Base-by-base conservation (phyloP, 106 monocot species). In the Acorus gramineus region DNA sequence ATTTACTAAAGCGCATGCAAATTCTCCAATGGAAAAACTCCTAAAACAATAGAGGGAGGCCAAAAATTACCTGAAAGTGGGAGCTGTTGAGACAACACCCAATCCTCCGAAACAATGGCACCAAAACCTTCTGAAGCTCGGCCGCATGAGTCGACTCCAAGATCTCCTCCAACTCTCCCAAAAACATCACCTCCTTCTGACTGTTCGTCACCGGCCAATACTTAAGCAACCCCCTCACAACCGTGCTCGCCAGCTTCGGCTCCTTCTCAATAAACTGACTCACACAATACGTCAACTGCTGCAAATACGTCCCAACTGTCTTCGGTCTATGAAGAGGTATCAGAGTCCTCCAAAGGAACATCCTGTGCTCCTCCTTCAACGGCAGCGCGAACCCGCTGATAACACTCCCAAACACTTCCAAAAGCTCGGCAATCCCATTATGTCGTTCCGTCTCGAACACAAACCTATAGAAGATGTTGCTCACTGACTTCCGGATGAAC, bases 151-250 rank as follows among this genome's bases (percentile, higher is more conserved):
- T 82, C 14, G 77, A 49, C 71, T 93, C 92, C 75, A 93, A 78
- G 50, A 93, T 57, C 68, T 93, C 92, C 75, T 93, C 92, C 65
- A 93, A 51, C 75, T 93, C 87, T 66, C 92, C 80, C 70, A 93
- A 72, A 72, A 93, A 93, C 87, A 88, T 82, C 51, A 93, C 77
- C 69, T 93, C 92, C 63, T 93, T 93, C 79, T 93, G 92, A 70
- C 85, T 82, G 73, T 80, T 93, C 46, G 81, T 83, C 52, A 88
- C 78, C 4, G 92, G 87, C 92, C 87, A 93, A 77, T 80, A 93
- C 78, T 81, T 93, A 62, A 92, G 61, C 65, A 92, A 66, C 43
- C 92, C 87, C 70, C 52, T 66, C 50, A 92, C 76, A 4, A 93
- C 79, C 6, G 73, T 72, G 52, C 87, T 78, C 4, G 80, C 80